These are phyloP conservation scores for Leucosporidium creatinivorum DNA, from an alignment of 768 basidiomycete species.

Conservation along the genomic window DNA sequence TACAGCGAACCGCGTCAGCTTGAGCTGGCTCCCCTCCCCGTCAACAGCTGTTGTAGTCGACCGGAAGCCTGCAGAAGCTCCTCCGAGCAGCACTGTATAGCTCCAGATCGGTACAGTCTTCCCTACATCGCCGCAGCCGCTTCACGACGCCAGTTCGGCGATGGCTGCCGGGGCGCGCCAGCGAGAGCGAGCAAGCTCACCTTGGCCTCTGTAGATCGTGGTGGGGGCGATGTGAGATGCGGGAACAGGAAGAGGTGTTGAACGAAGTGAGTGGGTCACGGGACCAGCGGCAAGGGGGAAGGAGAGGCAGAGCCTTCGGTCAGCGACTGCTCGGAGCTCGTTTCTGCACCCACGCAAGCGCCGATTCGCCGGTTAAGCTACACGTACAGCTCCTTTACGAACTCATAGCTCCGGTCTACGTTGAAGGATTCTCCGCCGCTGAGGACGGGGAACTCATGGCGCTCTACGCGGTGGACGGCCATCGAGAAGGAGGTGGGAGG, in stretches of 20 bases:
- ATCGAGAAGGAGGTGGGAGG: background rate
- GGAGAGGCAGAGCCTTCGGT: background rate
- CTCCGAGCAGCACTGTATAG: too few species aligned
- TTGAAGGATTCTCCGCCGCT: slow-evolving; percentile 64
- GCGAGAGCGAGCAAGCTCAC: slow-evolving; percentile 70
- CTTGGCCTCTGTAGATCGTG: slow-evolving; percentile 37
- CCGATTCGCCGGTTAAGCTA: too few species aligned
- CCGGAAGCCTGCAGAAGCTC: too few species aligned
- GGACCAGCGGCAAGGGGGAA: too few species aligned
- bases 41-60: too few species aligned
- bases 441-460: slow-evolving; percentile 59
- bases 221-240: background rate
- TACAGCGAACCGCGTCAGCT: slow-evolving; percentile 49
- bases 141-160: background rate
- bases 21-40: too few species aligned
- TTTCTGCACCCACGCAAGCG: too few species aligned
- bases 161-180: background rate
- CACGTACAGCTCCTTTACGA: slow-evolving; percentile 68
- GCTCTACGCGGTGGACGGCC: slow-evolving; percentile 18
- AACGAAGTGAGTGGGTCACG: too few species aligned
- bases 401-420: slow-evolving; percentile 82
- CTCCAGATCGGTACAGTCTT: slow-evolving; percentile 40
- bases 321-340: too few species aligned
- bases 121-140: slow-evolving; percentile 52
- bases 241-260: background rate